Percentiles rank a stretch among this genome's conserved stretches.
These are phyloP conservation scores for Laburnicola sp. DNA, from an alignment of 2,329 filamentous ascomycete species.

Conservation along the genomic window DNA sequence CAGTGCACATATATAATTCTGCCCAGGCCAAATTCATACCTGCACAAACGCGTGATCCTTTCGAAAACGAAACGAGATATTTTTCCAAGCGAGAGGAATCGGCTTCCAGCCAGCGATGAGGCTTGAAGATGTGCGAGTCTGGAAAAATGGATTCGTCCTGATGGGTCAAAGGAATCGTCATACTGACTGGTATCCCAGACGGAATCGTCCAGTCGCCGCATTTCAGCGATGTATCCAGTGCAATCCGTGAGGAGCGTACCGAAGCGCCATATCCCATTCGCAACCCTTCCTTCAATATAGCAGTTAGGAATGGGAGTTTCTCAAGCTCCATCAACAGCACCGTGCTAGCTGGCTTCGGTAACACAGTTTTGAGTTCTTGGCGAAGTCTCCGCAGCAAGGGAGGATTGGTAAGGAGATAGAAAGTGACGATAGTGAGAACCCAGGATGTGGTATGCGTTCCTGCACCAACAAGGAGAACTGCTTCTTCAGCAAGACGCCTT, in stretches of 20 bases:
- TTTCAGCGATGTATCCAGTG: slow-evolving; percentile 24
- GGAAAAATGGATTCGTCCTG: slow-evolving; percentile 40
- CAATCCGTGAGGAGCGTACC: slow-evolving; percentile 24
- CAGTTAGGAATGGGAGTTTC: slow-evolving; percentile 38
- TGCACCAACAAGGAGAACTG: slow-evolving; percentile 29
- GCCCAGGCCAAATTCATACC: slow-evolving; percentile 44
- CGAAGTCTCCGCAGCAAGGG: slow-evolving; percentile 23
- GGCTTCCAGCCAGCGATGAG: slow-evolving; percentile 40
- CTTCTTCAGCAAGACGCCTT: slow-evolving; percentile 23
- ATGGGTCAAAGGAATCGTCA: slow-evolving; percentile 38
- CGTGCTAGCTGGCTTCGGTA: slow-evolving; percentile 19
- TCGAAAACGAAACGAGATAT: slow-evolving; percentile 46
- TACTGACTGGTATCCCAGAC: slow-evolving; percentile 31
- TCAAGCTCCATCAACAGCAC: slow-evolving; percentile 27
- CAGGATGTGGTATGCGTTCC: slow-evolving; percentile 31
- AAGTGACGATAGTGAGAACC: slow-evolving; percentile 38
- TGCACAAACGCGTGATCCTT: slow-evolving; percentile 45
- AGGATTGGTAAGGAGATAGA: slow-evolving; percentile 40
- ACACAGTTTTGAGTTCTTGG: slow-evolving; percentile 23
- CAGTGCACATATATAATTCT: slow-evolving; percentile 26
- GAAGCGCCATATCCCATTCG: slow-evolving; percentile 40
- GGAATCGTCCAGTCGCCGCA: slow-evolving; percentile 28
- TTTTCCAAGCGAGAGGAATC: slow-evolving; percentile 26
- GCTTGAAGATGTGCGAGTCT: slow-evolving; percentile 31
- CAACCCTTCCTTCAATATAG: slow-evolving; percentile 40